phyloP scores from a whole-genome alignment of 345 rosid species.

The Eucalyptus regnans region DNA sequence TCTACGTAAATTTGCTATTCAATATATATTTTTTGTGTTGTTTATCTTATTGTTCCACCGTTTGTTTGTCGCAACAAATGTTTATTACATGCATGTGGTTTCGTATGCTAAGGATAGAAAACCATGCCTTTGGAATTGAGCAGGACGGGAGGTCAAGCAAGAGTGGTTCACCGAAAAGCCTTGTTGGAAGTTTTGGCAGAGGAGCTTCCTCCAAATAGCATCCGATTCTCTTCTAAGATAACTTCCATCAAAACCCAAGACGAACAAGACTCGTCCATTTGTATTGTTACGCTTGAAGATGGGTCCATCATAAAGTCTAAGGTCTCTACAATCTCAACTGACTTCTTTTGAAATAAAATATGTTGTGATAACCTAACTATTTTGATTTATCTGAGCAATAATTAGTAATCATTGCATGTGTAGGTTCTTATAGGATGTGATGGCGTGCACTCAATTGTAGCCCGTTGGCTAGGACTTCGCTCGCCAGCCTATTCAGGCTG shows the following conservation, averaged over 20 bases:
- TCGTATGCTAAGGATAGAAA: neutral
- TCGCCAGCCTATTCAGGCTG: slow-evolving; percentile 11
- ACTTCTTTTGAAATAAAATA: neutral
- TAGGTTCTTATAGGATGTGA: slow-evolving; percentile 40
- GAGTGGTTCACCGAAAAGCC: neutral
- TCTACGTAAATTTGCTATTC: neutral
- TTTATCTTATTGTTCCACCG: neutral
- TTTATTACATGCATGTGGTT: neutral
- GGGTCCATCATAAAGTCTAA: slow-evolving; percentile 17
- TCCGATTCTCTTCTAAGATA: slow-evolving; percentile 21
- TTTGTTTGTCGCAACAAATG: neutral
- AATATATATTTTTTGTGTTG: neutral
- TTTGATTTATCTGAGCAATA: neutral
- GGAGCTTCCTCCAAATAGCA: slow-evolving; percentile 13
- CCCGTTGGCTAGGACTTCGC: slow-evolving; percentile 17
- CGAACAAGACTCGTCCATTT: neutral
- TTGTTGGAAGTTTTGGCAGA: slow-evolving; percentile 15
- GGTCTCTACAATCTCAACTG: neutral
- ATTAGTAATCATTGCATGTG: neutral
- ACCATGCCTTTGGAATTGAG: neutral
- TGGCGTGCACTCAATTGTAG: slow-evolving; percentile 20
- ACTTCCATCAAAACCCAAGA: neutral
- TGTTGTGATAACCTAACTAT: neutral
- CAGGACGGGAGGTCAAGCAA: neutral
- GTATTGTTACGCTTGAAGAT: slow-evolving; percentile 4